phyloP scores from a whole-genome alignment of 441 rosid genomes.

The Sinapis alba region DNA sequence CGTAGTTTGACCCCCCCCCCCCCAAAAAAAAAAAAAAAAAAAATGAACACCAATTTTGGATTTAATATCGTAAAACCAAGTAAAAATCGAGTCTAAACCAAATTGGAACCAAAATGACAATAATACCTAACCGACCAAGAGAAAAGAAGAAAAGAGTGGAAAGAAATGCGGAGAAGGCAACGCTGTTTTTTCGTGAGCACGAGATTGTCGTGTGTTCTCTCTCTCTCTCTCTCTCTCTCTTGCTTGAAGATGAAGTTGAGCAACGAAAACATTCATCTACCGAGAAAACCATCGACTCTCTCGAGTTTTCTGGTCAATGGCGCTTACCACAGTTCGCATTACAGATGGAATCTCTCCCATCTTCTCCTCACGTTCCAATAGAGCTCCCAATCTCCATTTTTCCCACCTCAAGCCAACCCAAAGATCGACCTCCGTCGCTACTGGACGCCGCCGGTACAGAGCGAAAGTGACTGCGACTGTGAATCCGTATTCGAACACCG shows the following conservation, averaged over 20 bases:
- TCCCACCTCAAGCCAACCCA: not conserved
- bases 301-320: constrained; percentile 19
- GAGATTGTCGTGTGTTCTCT: constrained; percentile 33
- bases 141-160: not conserved
- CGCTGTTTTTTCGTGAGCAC: constrained; percentile 35
- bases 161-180: constrained; percentile 16
- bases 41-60: too few species aligned
- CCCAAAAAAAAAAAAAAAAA: too few species aligned
- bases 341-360: constrained; percentile 29
- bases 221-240: constrained; percentile 29
- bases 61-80: not conserved
- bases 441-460: not conserved
- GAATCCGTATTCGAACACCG: constrained; percentile 33
- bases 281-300: not conserved
- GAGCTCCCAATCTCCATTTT: not conserved
- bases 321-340: constrained; percentile 22
- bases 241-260: constrained; percentile 27
- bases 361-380: not conserved
- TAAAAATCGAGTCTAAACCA: not conserved
- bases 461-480: constrained; percentile 3
- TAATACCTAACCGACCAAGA: not conserved
- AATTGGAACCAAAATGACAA: constrained; percentile 8
- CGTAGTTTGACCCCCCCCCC: too few species aligned
- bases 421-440: constrained; percentile 3
- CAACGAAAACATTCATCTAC: not conserved